Percentiles rank a stretch among this genome's conserved stretches.
Conservation (phyloP, 148 eudicot species). For the Gaultheria prostrata region DNA sequence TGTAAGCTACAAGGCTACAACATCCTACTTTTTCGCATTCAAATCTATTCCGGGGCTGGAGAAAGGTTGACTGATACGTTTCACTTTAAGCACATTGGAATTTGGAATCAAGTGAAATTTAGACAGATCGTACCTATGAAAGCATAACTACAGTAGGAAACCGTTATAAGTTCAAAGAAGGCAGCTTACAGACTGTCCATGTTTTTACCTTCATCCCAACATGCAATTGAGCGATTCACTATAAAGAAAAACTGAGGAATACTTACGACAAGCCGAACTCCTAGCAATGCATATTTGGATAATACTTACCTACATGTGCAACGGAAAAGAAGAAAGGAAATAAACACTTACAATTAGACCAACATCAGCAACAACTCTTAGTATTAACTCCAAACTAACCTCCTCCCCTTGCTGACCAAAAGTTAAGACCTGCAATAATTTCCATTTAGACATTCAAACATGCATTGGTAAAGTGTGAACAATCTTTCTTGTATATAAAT, state of each 20-base stretch:
- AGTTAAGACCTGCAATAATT: constrained; percentile 60
- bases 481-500: background rate
- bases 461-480: background rate
- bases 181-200: background rate
- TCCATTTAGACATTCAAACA: background rate
- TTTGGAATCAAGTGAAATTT: background rate
- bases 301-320: background rate
- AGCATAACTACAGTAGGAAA: background rate
- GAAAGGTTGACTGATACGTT: background rate
- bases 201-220: background rate
- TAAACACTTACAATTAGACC: constrained; percentile 79
- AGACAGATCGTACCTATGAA: background rate
- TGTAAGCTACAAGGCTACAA: background rate
- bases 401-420: constrained; percentile 95
- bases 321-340: background rate
- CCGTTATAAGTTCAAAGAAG: background rate
- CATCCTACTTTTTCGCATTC: background rate
- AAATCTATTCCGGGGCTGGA: background rate
- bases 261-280: background rate
- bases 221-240: background rate
- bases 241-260: background rate
- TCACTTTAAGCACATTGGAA: background rate
- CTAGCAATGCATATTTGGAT: background rate
- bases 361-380: constrained; percentile 96
- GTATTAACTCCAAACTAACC: constrained; percentile 85